Conservation (phyloP, 2,329 filamentous ascomycete genomes). For the Cytospora piceae region DNA sequence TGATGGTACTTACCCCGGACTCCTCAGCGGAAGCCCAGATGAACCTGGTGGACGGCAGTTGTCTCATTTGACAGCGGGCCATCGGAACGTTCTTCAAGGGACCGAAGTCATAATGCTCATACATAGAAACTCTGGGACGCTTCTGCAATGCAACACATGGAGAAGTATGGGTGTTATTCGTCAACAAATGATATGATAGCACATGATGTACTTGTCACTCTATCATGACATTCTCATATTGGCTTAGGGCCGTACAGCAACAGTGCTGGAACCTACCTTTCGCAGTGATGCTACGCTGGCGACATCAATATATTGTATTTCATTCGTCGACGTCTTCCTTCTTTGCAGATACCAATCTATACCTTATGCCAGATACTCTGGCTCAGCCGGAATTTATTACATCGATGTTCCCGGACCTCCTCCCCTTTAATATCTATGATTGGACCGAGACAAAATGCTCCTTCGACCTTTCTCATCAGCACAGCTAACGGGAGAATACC, state of each 20-base stretch:
- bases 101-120: no score
- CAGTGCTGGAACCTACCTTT: no score
- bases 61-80: slow-evolving; percentile 25
- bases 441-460: neutral
- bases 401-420: neutral
- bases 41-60: slow-evolving; percentile 22
- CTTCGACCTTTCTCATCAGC: neutral
- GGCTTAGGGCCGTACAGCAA: neutral
- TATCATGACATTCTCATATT: neutral
- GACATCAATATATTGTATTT: no score
- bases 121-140: neutral
- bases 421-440: neutral
- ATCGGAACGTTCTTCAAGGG: neutral
- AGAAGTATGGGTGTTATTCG: neutral
- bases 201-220: neutral
- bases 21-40: neutral
- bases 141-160: neutral
- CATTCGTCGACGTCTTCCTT: neutral
- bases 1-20: slow-evolving; percentile 9
- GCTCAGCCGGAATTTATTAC: neutral
- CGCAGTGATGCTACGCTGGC: no score
- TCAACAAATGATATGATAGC: neutral
- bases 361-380: neutral
- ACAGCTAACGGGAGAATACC: neutral
- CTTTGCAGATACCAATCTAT: neutral